Evolutionary conservation across 306 rosid species (phyloP).

Genomic region (Dalbergia cochinchinensis): DNA sequence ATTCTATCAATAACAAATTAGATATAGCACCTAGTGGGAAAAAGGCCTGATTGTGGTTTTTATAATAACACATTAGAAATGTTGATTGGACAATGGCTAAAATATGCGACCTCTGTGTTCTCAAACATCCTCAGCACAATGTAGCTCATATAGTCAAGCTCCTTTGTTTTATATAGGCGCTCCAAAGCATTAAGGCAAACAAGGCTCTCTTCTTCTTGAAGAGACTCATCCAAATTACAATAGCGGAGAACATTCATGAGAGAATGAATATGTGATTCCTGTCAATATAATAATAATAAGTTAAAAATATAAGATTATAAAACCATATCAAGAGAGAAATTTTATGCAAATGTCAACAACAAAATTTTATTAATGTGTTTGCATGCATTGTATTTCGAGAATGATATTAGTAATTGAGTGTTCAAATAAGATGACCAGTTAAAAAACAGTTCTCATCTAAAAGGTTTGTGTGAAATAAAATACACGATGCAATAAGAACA

Average conservation of each 20-base stretch:
- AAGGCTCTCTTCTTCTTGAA: conserved; percentile 88
- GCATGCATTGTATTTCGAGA: conserved; percentile 30
- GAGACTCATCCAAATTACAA: conserved; percentile 95
- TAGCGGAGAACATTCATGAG: conserved; percentile 95
- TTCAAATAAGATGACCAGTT: conserved; percentile 17
- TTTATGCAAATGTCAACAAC: conserved; percentile 3
- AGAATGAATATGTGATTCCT: conserved; percentile 99
- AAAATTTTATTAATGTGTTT: not conserved
- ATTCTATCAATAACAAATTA: conserved; percentile 17
- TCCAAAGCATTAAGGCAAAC: conserved; percentile 75
- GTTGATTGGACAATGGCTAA: conserved; percentile 19
- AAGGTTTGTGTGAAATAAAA: not conserved
- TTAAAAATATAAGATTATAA: conserved; percentile 7
- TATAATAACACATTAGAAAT: not conserved
- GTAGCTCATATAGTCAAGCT: conserved; percentile 98
- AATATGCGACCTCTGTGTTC: conserved; percentile 78
- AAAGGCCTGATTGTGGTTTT: conserved; percentile 1
- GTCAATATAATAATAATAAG: conserved; percentile 34
- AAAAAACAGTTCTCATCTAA: not conserved
- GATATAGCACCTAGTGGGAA: conserved; percentile 11
- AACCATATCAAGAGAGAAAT: conserved; percentile 20
- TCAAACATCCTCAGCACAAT: conserved; percentile 94
- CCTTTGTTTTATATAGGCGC: conserved; percentile 83
- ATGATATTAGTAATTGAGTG: not conserved
- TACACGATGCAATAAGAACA: not conserved